Base-by-base conservation (phyloP, 2,329 filamentous ascomycete genomes). In the Aspergillus quadricinctus region DNA sequence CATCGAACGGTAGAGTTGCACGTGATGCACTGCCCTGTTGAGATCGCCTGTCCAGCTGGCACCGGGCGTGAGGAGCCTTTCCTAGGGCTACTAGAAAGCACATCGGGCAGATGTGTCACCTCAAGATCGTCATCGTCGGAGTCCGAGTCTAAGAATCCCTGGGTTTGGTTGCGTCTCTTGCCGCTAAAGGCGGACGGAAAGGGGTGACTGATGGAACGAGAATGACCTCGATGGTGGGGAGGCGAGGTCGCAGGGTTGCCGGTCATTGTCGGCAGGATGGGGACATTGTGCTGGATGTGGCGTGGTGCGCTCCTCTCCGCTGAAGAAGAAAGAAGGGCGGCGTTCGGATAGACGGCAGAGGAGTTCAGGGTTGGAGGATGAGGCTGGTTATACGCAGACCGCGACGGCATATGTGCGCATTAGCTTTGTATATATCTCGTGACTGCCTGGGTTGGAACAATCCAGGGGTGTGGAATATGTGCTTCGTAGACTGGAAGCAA, bases 1-100 rank as follows among this genome's bases (percentile, higher is more conserved):
- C 91, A 96, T 55, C 88, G 83, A 61, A 95, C 87, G 55, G 86
- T 83, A 54, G 88, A 88, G 65, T 88, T 89, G 72, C 92, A 96
- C 35, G 91, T 92, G 83, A 93, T 92, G 71, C 92, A 96, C 64
- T 84, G 86, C 23, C 90, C 88, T 31, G 84, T 87, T 28, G 80
- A 46, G 43, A 14, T 78, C 66, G 88, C 83, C 63, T 90, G 84
- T 63, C 81, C 84, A 61, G 79, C 78, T 21, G 76, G 69, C n/a
- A 73, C 70, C 53, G 68, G 60, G 41, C 65, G 66, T 25, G 60
- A 49, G 52, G 56, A 49, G 53, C 67, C 69, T 65, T 78, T 71
- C 65, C 75, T 73, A 56, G 74, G 74, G 60, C 71, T 76, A 51
- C 63, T 62, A 35, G 72, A 72, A 46, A 71, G 59, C 53, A 63